Evolutionary conservation across 306 rosid genomes (phyloP).

Genomic region (Cucurbita maxima): DNA sequence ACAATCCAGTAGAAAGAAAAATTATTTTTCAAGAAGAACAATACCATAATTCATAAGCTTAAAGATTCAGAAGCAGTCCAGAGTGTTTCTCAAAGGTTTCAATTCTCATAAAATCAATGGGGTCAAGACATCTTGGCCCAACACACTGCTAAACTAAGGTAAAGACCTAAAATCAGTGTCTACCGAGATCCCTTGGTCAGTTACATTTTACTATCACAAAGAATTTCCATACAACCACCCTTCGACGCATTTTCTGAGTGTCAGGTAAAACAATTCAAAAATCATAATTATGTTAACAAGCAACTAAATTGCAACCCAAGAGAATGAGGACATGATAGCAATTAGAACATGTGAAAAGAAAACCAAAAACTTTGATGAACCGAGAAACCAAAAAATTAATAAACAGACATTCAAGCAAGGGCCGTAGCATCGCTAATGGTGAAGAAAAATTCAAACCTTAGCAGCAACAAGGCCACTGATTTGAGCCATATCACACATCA

Average conservation of each 20-base stretch:
- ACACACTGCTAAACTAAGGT: not conserved
- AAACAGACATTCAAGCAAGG: not conserved
- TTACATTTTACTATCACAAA: not conserved
- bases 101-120: not conserved
- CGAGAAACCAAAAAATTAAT: not conserved
- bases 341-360: not conserved
- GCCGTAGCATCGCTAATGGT: not conserved
- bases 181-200: not conserved
- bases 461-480: conserved; percentile 84
- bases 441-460: conserved; percentile 42
- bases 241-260: not conserved
- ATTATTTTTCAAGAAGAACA: not conserved
- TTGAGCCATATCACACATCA: conserved; percentile 93
- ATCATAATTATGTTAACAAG: not conserved
- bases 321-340: not conserved
- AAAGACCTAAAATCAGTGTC: not conserved
- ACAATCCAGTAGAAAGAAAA: not conserved
- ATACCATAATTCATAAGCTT: not conserved
- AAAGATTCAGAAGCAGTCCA: not conserved
- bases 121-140: not conserved
- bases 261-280: not conserved
- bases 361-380: not conserved
- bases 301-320: not conserved
- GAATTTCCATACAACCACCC: not conserved
- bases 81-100: not conserved